These are phyloP conservation scores for Colletotrichum godetiae DNA, from an alignment of 2,329 filamentous ascomycete genomes.

Conservation along the genomic window DNA sequence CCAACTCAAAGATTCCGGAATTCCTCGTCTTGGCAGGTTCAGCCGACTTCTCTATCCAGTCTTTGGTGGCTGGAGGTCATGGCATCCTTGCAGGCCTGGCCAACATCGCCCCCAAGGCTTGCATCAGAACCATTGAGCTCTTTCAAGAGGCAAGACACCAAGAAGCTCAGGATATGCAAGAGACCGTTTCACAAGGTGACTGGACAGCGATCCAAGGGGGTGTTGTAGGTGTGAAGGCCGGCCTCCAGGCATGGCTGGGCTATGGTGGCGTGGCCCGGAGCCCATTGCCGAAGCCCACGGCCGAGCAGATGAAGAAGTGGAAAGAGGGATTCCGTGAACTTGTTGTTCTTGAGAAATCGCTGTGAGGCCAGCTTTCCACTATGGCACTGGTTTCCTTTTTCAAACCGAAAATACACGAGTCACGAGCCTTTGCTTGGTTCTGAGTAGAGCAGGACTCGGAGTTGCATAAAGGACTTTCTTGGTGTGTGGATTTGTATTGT, in stretches of 20 bases:
- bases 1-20: slow-evolving; percentile 50
- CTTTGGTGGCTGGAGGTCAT: slow-evolving; percentile 74
- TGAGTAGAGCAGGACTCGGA: not conserved
- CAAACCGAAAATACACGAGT: too few species aligned
- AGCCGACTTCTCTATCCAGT: slow-evolving; percentile 78
- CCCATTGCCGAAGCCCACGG: slow-evolving; percentile 62
- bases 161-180: slow-evolving; percentile 64
- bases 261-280: slow-evolving; percentile 68
- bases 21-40: slow-evolving; percentile 80
- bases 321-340: slow-evolving; percentile 67
- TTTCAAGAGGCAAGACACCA: slow-evolving; percentile 66
- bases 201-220: slow-evolving; percentile 79
- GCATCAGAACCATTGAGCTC: slow-evolving; percentile 70
- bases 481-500: not conserved
- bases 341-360: slow-evolving; percentile 61
- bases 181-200: slow-evolving; percentile 74
- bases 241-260: slow-evolving; percentile 72
- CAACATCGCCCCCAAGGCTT: slow-evolving; percentile 77
- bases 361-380: slow-evolving; percentile 42
- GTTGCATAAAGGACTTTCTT: not conserved
- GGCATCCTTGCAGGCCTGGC: slow-evolving; percentile 79
- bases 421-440: not conserved
- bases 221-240: slow-evolving; percentile 78
- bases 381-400: not conserved
- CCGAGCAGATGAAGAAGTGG: slow-evolving; percentile 61